These are phyloP conservation scores for Xylaria sp. DNA, from an alignment of 2,329 filamentous ascomycete species.

Conservation along the genomic window DNA sequence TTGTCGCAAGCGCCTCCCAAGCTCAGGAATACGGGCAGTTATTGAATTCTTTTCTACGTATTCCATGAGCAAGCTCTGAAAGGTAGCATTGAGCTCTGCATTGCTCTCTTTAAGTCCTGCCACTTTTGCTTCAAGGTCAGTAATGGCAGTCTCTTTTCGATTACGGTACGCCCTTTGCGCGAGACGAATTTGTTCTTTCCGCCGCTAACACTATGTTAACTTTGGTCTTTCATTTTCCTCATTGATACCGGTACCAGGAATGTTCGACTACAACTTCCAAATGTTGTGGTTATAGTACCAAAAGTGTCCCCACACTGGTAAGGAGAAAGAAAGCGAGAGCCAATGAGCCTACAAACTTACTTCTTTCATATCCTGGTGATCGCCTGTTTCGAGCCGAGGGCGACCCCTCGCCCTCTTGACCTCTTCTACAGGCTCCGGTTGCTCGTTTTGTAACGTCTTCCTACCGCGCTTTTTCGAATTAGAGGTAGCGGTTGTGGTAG, in stretches of 20 bases:
- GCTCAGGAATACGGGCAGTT: constrained; percentile 64
- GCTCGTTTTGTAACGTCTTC: constrained; percentile 45
- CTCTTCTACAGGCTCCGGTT: constrained; percentile 56
- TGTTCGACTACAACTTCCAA: neutral
- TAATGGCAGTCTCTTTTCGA: constrained; percentile 84
- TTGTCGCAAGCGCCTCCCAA: constrained; percentile 67
- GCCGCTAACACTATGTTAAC: constrained; percentile 63
- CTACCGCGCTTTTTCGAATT: constrained; percentile 50
- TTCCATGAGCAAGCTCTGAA: constrained; percentile 71
- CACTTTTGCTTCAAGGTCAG: constrained; percentile 75
- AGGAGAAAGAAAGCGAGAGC: neutral
- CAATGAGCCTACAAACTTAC: constrained; percentile 28
- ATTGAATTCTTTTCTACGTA: constrained; percentile 67
- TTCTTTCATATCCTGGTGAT: constrained; percentile 77
- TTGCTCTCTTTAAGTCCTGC: constrained; percentile 74
- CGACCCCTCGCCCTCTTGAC: constrained; percentile 75
- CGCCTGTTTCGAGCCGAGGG: constrained; percentile 78
- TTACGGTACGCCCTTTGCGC: constrained; percentile 87
- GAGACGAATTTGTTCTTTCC: constrained; percentile 86
- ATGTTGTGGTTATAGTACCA: neutral
- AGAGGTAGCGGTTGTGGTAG: constrained; percentile 21
- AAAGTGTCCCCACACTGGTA: constrained; percentile 12
- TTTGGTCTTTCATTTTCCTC: constrained; percentile 4
- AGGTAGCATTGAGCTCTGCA: constrained; percentile 77
- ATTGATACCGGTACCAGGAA: neutral